phyloP scores from a whole-genome alignment of 169 alveolate genomes.

The Sarcocystis neurona region DNA sequence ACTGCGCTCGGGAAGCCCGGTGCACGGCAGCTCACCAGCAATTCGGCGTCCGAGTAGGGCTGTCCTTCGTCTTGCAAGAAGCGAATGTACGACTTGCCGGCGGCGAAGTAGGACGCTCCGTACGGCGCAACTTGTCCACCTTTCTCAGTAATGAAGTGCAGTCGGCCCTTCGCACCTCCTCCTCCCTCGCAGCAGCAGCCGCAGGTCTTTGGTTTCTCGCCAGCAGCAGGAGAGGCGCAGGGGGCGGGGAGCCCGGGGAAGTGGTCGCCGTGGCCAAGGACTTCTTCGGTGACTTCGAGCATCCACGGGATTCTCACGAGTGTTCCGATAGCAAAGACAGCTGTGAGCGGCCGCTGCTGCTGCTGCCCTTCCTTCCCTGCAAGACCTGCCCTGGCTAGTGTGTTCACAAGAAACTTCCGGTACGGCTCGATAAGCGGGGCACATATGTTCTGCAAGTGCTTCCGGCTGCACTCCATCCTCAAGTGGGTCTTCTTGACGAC shows the following conservation, averaged over 20 bases:
- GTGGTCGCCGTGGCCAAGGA: neutral
- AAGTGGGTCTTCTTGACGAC: neutral
- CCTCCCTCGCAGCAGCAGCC: no score
- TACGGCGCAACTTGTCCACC: constrained; percentile 2
- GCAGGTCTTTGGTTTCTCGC: no score
- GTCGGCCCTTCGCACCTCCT: no score
- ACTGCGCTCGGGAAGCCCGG: no score
- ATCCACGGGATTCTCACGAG: neutral
- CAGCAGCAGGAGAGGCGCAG: no score
- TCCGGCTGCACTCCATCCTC: neutral
- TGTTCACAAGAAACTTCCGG: neutral
- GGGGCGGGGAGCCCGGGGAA: no score
- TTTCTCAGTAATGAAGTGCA: no score
- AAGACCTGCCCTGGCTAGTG: neutral
- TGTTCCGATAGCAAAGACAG: neutral
- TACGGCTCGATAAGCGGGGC: constrained; percentile 26
- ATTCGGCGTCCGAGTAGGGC: neutral
- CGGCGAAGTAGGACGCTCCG: constrained; percentile 32
- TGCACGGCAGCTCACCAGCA: constrained; percentile 26
- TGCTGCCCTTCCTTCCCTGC: constrained; percentile 5
- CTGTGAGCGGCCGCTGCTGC: no score
- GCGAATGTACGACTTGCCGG: neutral
- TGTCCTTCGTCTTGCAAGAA: neutral
- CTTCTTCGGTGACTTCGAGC: neutral
- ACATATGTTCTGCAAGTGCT: neutral